Conservation (phyloP, 805 yeast species). For the Candida odintsovae region DNA sequence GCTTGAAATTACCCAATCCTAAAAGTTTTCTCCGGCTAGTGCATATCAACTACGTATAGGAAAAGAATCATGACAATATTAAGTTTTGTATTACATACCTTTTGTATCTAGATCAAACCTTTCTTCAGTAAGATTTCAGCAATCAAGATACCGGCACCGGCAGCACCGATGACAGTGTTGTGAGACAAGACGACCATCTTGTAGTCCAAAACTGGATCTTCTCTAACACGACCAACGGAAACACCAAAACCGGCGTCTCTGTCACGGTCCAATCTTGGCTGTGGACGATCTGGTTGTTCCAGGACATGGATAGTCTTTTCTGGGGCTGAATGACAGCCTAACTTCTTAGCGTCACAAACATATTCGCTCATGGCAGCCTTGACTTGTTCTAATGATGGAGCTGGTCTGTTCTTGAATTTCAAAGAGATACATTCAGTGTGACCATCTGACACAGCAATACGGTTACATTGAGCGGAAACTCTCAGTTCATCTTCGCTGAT, state of each 20-base stretch:
- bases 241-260: slow-evolving; percentile 93
- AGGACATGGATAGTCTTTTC: slow-evolving; percentile 85
- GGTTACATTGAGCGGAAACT: slow-evolving; percentile 94
- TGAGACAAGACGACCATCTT: slow-evolving; percentile 98
- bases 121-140: slow-evolving; percentile 85
- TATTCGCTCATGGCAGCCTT: slow-evolving; percentile 66
- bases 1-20: too few relatives aligned
- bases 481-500: slow-evolving; percentile 65
- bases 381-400: slow-evolving; percentile 80
- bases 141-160: slow-evolving; percentile 95
- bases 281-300: slow-evolving; percentile 92
- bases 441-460: slow-evolving; percentile 96
- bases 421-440: slow-evolving; percentile 94
- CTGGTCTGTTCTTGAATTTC: slow-evolving; percentile 72
- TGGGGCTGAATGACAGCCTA: slow-evolving; percentile 91
- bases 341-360: slow-evolving; percentile 72
- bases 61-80: too few relatives aligned
- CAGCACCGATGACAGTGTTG: slow-evolving; percentile 97
- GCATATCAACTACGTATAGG: too few relatives aligned
- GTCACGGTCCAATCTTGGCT: slow-evolving; percentile 94
- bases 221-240: slow-evolving; percentile 90
- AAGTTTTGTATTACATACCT: too few relatives aligned
- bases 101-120: slow-evolving; percentile 47
- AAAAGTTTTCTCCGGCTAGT: not conserved
- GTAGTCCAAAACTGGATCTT: slow-evolving; percentile 87